phyloP scores from a whole-genome alignment of 108 stramenopile species.

The Skeletonema potamos region DNA sequence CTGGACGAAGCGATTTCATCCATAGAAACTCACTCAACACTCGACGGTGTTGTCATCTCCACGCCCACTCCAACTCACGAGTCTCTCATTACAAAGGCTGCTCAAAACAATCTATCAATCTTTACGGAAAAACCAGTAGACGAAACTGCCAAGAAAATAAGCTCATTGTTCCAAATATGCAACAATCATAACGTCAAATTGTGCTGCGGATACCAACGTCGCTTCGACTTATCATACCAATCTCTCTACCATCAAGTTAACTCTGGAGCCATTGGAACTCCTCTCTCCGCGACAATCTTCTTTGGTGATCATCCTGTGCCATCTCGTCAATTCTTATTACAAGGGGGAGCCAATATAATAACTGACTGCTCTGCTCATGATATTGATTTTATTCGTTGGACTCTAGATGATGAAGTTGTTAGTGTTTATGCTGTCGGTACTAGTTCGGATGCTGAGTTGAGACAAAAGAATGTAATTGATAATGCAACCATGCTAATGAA shows the following conservation, averaged over 20 bases:
- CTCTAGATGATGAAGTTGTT: conserved; percentile 45
- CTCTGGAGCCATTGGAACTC: conserved; percentile 35
- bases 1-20: neutral
- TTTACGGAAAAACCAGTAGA: conserved; percentile 78
- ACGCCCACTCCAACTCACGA: conserved; percentile 63
- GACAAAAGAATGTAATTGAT: conserved; percentile 55
- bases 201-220: conserved; percentile 79
- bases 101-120: conserved; percentile 29
- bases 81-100: conserved; percentile 47
- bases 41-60: conserved; percentile 61
- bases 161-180: conserved; percentile 36
- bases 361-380: conserved; percentile 74
- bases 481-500: conserved; percentile 70
- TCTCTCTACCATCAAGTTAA: conserved; percentile 28
- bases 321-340: conserved; percentile 56
- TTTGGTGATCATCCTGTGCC: conserved; percentile 80
- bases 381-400: conserved; percentile 66
- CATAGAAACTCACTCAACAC: neutral
- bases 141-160: conserved; percentile 51
- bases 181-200: conserved; percentile 33
- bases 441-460: conserved; percentile 50
- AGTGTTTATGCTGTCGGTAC: conserved; percentile 67
- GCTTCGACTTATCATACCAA: conserved; percentile 71
- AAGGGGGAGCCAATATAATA: conserved; percentile 68
- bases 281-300: conserved; percentile 51